These are phyloP conservation scores for Coemansia sp. DNA, from an alignment of 192 early-diverging fungal species.

Conservation along the genomic window DNA sequence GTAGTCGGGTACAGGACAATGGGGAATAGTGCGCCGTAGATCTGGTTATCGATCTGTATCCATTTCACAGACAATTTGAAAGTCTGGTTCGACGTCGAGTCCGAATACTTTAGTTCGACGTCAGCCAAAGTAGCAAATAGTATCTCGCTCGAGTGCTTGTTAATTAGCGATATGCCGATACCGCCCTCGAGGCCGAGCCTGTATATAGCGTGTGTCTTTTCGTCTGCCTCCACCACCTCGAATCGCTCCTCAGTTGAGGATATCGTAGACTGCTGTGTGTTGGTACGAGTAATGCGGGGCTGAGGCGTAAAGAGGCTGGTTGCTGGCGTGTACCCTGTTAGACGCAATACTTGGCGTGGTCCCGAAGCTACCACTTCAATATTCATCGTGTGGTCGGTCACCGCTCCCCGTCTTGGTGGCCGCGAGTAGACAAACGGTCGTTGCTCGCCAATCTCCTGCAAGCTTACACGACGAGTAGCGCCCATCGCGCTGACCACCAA, in stretches of 20 bases:
- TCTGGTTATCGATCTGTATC: constrained; percentile 97
- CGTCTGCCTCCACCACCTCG: constrained; percentile 37
- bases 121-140: constrained; percentile 81
- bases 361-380: constrained; percentile 78
- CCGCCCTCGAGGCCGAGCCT: constrained; percentile 76
- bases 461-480: constrained; percentile 74
- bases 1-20: constrained; percentile 96
- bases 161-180: constrained; percentile 91
- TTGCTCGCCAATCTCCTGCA: constrained; percentile 89
- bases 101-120: constrained; percentile 75
- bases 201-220: constrained; percentile 59
- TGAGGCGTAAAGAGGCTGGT: constrained; percentile 63
- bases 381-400: constrained; percentile 66
- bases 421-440: constrained; percentile 79
- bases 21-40: constrained; percentile 82
- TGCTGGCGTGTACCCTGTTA: constrained; percentile 68
- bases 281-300: constrained; percentile 19
- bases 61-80: constrained; percentile 81
- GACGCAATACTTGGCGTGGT: constrained; percentile 66
- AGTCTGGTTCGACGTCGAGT: constrained; percentile 82
- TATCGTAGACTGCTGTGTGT: constrained; percentile 19
- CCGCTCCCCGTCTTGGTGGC: constrained; percentile 21
- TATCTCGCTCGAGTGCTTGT: constrained; percentile 80
- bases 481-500: constrained; percentile 80
- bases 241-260: constrained; percentile 24